Base-by-base conservation (phyloP, 2,329 filamentous ascomycete species). In the Sarocladium brachiariae region DNA sequence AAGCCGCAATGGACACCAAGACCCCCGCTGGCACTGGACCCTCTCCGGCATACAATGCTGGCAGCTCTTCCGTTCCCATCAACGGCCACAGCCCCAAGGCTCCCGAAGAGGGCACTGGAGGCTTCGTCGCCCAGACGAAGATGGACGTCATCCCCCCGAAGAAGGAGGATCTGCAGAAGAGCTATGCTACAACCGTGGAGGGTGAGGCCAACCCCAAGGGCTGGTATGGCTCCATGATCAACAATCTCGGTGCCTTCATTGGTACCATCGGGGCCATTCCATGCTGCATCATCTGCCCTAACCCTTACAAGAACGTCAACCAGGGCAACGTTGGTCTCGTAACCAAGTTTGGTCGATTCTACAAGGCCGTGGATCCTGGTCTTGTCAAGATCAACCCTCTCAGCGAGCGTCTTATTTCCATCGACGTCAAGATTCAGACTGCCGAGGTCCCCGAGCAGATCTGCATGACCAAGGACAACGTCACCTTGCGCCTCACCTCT, bases 401-500 rank as follows among this genome's bases (percentile, higher is more conserved):
- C 50, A 92, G 87, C 61, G 93, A 99, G 76, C 81, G 78, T 52
- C 78, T 99, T 37, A 85, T 89, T 59, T 89, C 95, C 62, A 86
- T 99, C 65, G 93, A 99, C 68, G 93, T 99, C 73, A 99, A 97
- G 83, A 96, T 97, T 60, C 93, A 99, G 73, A 96, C 96, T 57
- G 89, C 95, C 67, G 86, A 99, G 75, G 93, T 99, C 21, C 92
- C 92, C 16, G 84, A 91, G 71, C 93, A 99, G 71, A 83, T 92
- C 55, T 97, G 93, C 77, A 99, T 99, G 91, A 99, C 93, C 68
- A 97, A 97, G 75, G 93, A 99, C 77, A 99, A 99, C 63, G 93
- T 97, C 56, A 95, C 88, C 41, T 78, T 99, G 37, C 85, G 91
- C 61, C 78, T 99, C 58, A 97, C 91, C 45, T 95, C 89, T 5